Percentiles rank a stretch among this genome's conserved stretches.
Conservation (phyloP, 2,329 filamentous ascomycete species). For the Monosporascus sp. region DNA sequence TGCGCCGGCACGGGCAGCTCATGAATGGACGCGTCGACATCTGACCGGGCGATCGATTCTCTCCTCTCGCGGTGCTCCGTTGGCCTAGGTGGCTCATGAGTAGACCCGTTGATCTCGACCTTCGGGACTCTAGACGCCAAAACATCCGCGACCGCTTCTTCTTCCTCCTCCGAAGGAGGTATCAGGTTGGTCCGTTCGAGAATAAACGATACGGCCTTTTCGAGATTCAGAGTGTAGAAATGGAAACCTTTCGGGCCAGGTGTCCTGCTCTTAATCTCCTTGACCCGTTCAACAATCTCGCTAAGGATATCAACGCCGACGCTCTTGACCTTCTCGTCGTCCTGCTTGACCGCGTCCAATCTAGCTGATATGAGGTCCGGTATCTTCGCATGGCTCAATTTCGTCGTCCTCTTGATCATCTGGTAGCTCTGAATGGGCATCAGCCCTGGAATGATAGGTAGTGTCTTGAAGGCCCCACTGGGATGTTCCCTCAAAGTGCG, state of each 20-base stretch:
- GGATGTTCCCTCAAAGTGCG: conserved; percentile 70
- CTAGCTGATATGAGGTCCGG: conserved; percentile 66
- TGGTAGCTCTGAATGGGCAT: conserved; percentile 99
- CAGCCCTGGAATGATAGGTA: conserved; percentile 87
- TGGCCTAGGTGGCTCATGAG: conserved; percentile 23
- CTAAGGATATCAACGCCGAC: conserved; percentile 77
- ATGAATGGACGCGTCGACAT: conserved; percentile 43
- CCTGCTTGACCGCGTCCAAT: conserved; percentile 67
- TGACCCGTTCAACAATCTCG: conserved; percentile 78
- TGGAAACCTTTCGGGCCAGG: conserved; percentile 76
- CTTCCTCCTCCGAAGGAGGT: conserved; percentile 47
- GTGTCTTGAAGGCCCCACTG: conserved; percentile 77
- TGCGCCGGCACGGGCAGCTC: conserved; percentile 26
- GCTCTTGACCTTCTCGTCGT: conserved; percentile 76
- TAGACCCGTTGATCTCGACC: conserved; percentile 48
- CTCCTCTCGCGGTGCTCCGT: conserved; percentile 48
- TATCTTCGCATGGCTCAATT: conserved; percentile 84
- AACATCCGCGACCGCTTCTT: conserved; percentile 48
- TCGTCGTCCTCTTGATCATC: conserved; percentile 89
- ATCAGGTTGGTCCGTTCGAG: conserved; percentile 83
- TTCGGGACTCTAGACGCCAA: conserved; percentile 37
- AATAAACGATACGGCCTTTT: conserved; percentile 93
- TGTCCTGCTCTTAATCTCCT: conserved; percentile 53
- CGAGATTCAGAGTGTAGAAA: conserved; percentile 94
- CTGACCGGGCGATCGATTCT: conserved; percentile 57